Percentiles rank a stretch among this genome's conserved stretches.
Evolutionary conservation across 805 yeast genomes (phyloP).

Genomic region (Novakomyces olei): DNA sequence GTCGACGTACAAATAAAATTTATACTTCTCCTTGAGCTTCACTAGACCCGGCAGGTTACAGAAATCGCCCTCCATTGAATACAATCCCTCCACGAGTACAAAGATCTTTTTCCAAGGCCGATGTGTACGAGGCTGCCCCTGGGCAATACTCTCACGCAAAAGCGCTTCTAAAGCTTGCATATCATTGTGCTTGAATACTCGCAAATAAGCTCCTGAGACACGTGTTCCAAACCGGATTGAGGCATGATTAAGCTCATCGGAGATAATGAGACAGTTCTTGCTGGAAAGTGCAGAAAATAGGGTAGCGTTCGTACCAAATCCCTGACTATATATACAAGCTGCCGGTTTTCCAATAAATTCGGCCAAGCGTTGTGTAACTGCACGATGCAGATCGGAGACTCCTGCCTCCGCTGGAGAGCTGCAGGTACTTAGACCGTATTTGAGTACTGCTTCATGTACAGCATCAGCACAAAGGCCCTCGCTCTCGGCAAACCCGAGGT

Average conservation of each 20-base stretch:
- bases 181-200: conserved; percentile 50
- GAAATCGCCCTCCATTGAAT: conserved; percentile 75
- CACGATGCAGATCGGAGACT: conserved; percentile 45
- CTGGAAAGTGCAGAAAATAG: conserved; percentile 67
- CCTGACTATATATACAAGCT: conserved; percentile 71
- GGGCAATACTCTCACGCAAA: conserved; percentile 63
- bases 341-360: conserved; percentile 79
- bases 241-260: conserved; percentile 88
- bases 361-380: conserved; percentile 61
- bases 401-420: conserved; percentile 63
- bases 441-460: conserved; percentile 38
- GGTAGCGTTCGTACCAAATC: conserved; percentile 86
- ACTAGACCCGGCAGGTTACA: conserved; percentile 58
- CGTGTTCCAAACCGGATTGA: conserved; percentile 90
- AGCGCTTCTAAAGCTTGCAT: conserved; percentile 57
- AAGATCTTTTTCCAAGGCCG: conserved; percentile 75
- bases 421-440: conserved; percentile 56
- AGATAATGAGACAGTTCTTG: conserved; percentile 69
- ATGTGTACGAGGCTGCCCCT: conserved; percentile 86
- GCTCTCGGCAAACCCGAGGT: conserved; percentile 91
- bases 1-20: conserved; percentile 75
- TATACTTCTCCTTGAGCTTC: conserved; percentile 58
- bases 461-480: conserved; percentile 74
- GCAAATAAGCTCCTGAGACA: conserved; percentile 71
- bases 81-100: conserved; percentile 78